Percentiles rank a stretch among this genome's conserved stretches.
Conservation (phyloP, 176 grass and related monocot species). For the Aegilops sharonensis region DNA sequence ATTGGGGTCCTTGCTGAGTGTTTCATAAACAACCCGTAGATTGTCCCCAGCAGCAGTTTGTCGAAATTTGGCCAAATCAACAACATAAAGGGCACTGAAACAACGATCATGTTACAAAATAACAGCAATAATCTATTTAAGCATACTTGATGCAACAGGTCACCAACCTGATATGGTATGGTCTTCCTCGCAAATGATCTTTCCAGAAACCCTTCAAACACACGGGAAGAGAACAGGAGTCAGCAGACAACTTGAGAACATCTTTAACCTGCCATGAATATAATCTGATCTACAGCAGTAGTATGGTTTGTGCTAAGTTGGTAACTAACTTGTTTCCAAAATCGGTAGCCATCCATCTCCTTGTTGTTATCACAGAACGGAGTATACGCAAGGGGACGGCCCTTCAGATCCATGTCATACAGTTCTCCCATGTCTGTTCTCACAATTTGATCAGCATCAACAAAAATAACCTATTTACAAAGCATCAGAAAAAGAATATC, state of each 20-base stretch:
- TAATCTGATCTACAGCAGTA: constrained; percentile 13
- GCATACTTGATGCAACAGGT: constrained; percentile 13
- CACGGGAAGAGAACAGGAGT: constrained; percentile 7
- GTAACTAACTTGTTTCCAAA: constrained; percentile 96
- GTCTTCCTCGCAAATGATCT: constrained; percentile 90
- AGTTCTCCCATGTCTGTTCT: constrained; percentile 99
- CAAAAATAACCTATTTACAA: constrained; percentile 87
- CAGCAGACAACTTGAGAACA: constrained; percentile 28
- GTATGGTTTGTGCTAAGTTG: constrained; percentile 22
- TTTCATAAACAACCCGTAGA: constrained; percentile 88
- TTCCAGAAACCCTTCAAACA: constrained; percentile 91
- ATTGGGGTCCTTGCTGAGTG: constrained; percentile 96
- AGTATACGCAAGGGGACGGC: constrained; percentile 91
- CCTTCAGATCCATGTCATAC: constrained; percentile 97
- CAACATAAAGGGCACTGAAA: constrained; percentile 96
- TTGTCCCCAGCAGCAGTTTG: constrained; percentile 96
- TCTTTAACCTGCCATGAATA: constrained; percentile 18
- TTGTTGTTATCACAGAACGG: constrained; percentile 99
- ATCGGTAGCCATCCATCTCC: constrained; percentile 98
- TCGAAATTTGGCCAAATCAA: constrained; percentile 94
- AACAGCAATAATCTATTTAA: constrained; percentile 21
- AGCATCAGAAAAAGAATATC: constrained; percentile 8
- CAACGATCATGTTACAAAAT: constrained; percentile 22
- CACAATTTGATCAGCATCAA: constrained; percentile 98
- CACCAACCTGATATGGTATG: constrained; percentile 95